A percentile compares a stretch with the other conserved stretches of the same genome.
These are phyloP conservation scores for Neostapfia colusana DNA, from an alignment of 176 grass and related monocot species.

Conservation along the genomic window DNA sequence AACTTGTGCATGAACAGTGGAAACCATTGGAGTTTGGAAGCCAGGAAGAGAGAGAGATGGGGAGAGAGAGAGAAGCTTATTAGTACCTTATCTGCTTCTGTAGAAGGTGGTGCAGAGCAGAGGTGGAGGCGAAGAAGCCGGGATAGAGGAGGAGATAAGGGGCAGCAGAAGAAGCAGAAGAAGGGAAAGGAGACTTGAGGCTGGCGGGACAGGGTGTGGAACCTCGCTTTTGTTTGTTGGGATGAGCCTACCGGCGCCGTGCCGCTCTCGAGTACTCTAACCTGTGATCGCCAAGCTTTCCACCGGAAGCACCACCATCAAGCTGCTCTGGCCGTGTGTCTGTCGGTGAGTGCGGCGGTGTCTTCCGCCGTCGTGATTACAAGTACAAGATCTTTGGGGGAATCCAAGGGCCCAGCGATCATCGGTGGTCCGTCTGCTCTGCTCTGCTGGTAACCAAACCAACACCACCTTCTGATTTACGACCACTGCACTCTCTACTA, in stretches of 20 bases:
- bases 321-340: background rate
- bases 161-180: background rate
- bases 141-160: background rate
- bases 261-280: constrained; percentile 21
- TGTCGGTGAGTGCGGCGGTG: too few species aligned
- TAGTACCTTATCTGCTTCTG: constrained; percentile 44
- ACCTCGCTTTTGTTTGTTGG: background rate
- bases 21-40: background rate
- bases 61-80: background rate
- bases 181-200: background rate
- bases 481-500: background rate
- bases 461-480: background rate
- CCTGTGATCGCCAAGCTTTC: constrained; percentile 8
- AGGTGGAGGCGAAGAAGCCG: background rate
- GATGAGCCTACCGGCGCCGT: constrained; percentile 12
- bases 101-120: constrained; percentile 25
- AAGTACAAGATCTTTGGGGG: background rate
- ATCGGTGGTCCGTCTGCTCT: background rate
- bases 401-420: background rate
- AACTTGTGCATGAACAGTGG: background rate
- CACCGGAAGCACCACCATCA: background rate
- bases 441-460: background rate
- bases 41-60: background rate
- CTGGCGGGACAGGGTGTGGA: constrained; percentile 4
- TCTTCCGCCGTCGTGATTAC: background rate